phyloP scores from a whole-genome alignment of 345 rosid species.

The Aquilaria yunnanensis region DNA sequence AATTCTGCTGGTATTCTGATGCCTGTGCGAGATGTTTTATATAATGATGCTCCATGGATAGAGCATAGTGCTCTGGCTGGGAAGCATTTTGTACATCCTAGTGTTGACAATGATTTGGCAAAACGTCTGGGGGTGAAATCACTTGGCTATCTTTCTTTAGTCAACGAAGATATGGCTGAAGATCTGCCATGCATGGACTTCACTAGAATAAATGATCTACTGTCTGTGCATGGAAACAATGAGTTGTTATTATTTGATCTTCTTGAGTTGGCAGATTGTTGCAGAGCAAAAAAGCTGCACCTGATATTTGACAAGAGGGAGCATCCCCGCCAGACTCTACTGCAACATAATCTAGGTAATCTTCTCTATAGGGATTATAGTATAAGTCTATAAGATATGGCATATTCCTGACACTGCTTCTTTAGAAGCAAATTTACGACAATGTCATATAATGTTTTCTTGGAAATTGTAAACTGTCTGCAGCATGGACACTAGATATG shows the following conservation, averaged over 20 bases:
- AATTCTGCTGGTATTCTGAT: slow-evolving; percentile 64
- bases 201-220: slow-evolving; percentile 68
- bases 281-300: slow-evolving; percentile 74
- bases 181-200: slow-evolving; percentile 95
- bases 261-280: slow-evolving; percentile 95
- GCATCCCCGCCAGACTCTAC: slow-evolving; percentile 78
- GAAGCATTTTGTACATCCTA: slow-evolving; percentile 75
- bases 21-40: slow-evolving; percentile 58
- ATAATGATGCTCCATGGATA: slow-evolving; percentile 99
- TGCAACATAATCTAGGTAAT: slow-evolving; percentile 88
- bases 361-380: background rate
- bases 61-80: slow-evolving; percentile 52
- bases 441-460: background rate
- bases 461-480: background rate
- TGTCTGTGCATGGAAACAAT: slow-evolving; percentile 62
- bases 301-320: slow-evolving; percentile 83
- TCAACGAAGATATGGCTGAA: slow-evolving; percentile 67
- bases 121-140: slow-evolving; percentile 81
- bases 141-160: slow-evolving; percentile 73
- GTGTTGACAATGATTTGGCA: slow-evolving; percentile 82
- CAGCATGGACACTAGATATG: background rate
- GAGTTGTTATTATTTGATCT: slow-evolving; percentile 86
- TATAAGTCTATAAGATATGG: background rate
- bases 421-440: too few relatives aligned
- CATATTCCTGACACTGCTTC: background rate